Conservation (phyloP, 208 protist genomes). For the Leishmania tropica region DNA sequence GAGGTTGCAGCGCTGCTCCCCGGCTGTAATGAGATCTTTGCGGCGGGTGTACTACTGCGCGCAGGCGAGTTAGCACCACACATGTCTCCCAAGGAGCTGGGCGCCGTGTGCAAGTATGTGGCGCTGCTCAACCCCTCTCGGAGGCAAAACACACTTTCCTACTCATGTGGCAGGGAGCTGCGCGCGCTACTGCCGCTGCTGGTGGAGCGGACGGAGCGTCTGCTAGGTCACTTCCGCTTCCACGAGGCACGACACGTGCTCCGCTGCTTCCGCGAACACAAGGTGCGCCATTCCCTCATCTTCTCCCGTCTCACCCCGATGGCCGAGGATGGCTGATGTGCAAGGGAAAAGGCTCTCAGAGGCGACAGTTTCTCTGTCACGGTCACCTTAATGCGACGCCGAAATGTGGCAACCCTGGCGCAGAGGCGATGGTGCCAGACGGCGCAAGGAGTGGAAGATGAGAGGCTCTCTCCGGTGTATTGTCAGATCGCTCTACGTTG, state of each 20-base stretch:
- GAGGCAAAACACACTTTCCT: slow-evolving; percentile 35
- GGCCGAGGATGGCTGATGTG: slow-evolving; percentile 21
- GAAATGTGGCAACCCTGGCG: background rate
- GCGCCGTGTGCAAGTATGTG: slow-evolving; percentile 80
- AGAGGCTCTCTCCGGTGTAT: background rate
- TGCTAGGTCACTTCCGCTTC: slow-evolving; percentile 69
- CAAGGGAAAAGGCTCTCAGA: background rate
- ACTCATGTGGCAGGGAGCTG: slow-evolving; percentile 61
- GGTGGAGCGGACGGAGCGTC: slow-evolving; percentile 54
- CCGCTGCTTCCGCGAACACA: slow-evolving; percentile 74
- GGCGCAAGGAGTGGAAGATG: background rate
- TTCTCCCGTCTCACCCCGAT: slow-evolving; percentile 75
- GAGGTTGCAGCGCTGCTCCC: slow-evolving; percentile 61
- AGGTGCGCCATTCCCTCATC: slow-evolving; percentile 79
- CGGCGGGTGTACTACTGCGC: slow-evolving; percentile 50
- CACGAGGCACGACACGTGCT: slow-evolving; percentile 78
- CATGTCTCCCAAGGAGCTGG: slow-evolving; percentile 54
- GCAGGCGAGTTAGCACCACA: slow-evolving; percentile 39
- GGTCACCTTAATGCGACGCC: background rate
- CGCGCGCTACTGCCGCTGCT: slow-evolving; percentile 65
- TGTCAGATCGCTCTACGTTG: background rate
- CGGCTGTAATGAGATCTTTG: slow-evolving; percentile 55
- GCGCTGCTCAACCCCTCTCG: slow-evolving; percentile 51
- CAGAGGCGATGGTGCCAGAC: background rate
- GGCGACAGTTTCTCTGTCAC: background rate